Conservation (phyloP, 176 grass and related monocot genomes). For the Juncus effusus region DNA sequence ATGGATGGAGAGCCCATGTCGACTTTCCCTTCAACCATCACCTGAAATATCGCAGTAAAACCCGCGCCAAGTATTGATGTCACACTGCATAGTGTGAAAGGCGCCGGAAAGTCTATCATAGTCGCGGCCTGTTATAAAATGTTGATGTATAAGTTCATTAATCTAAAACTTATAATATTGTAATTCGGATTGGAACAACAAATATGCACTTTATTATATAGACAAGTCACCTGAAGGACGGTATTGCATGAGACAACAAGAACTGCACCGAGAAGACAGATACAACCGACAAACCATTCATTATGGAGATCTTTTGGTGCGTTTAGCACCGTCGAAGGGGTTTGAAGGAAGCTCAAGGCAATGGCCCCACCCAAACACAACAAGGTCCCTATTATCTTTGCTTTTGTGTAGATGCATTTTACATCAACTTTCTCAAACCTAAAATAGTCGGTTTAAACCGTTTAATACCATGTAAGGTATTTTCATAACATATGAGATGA, state of each 20-base stretch:
- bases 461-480: constrained; percentile 1
- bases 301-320: not conserved
- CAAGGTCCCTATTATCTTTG: constrained; percentile 61
- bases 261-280: constrained; percentile 46
- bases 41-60: constrained; percentile 48
- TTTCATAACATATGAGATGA: constrained; percentile 1
- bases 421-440: constrained; percentile 83
- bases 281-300: constrained; percentile 54
- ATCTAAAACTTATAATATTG: not conserved
- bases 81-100: constrained; percentile 49
- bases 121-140: constrained; percentile 47
- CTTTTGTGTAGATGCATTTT: constrained; percentile 57
- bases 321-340: constrained; percentile 22
- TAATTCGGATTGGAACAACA: not conserved
- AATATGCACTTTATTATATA: not conserved
- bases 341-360: constrained; percentile 62
- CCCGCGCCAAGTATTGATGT: constrained; percentile 52
- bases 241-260: constrained; percentile 51
- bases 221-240: constrained; percentile 46
- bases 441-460: not conserved
- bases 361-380: constrained; percentile 61
- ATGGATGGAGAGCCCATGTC: constrained; percentile 43
- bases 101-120: constrained; percentile 56
- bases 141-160: not conserved
- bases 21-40: constrained; percentile 42